These are phyloP conservation scores for Ustulina deusta DNA, from an alignment of 2,329 filamentous ascomycete genomes.

Conservation along the genomic window DNA sequence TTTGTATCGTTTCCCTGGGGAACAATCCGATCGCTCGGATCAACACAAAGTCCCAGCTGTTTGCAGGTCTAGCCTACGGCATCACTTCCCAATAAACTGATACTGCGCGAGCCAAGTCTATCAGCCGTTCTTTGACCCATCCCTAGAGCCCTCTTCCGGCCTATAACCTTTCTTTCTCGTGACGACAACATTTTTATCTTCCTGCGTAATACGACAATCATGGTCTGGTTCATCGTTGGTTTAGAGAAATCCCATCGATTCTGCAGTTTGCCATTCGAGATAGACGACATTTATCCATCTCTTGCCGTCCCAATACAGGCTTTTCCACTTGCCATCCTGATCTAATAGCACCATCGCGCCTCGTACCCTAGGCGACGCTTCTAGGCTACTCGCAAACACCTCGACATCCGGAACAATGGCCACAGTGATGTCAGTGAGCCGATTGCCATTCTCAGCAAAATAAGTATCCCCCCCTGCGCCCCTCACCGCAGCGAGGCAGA, in stretches of 20 bases:
- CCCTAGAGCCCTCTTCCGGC: neutral
- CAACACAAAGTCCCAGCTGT: neutral
- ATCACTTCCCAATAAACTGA: neutral
- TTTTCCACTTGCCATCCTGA: conserved; percentile 36
- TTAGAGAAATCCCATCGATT: conserved; percentile 29
- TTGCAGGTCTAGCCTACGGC: neutral
- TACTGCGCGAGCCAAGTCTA: neutral
- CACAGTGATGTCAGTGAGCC: conserved; percentile 31
- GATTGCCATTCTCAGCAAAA: conserved; percentile 24
- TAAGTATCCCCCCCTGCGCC: conserved; percentile 32
- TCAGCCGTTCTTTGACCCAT: neutral
- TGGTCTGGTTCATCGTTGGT: neutral
- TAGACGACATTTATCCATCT: conserved; percentile 44
- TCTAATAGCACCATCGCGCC: conserved; percentile 35
- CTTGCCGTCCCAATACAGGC: conserved; percentile 41
- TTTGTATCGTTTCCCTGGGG: neutral
- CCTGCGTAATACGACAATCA: neutral
- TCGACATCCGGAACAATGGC: conserved; percentile 35
- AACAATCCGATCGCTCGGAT: neutral
- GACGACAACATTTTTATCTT: neutral
- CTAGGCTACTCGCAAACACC: conserved; percentile 19
- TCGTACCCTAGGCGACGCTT: conserved; percentile 28
- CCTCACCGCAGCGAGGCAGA: conserved; percentile 36
- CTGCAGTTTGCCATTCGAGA: conserved; percentile 43
- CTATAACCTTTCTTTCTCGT: neutral